Base-by-base conservation (phyloP, 2,329 filamentous ascomycete species). In the Botryotinia convoluta region DNA sequence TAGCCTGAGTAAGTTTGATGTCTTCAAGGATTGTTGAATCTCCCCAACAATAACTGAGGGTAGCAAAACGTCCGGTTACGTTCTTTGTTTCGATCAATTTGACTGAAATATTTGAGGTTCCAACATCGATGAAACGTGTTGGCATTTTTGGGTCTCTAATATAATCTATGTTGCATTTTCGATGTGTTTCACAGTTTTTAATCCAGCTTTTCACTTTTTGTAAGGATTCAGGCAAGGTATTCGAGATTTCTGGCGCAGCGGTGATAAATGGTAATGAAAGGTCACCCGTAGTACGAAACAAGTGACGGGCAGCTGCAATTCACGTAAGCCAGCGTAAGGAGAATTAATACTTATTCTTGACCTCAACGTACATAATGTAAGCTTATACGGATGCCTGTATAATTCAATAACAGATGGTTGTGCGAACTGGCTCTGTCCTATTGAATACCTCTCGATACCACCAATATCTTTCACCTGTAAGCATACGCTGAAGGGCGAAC, bases 61-160 rank as follows among this genome's bases (percentile, higher is more conserved):
- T 16, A 32, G 51, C 14, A 29, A 29, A 57, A 9, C 6, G 1
- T 18, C 14, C n/a, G 1, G 0, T 57, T 4, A 14, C 3, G 16
- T 57, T 29, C n/a, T 32, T 18, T n/a, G 51, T 32, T 57, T 18
- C 51, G 14, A 57, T 32, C 6, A 57, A 57, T 29, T 16, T 29
- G n/a, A 29, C 51, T 29, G 51, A 32, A 18, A 3, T 4, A 57
- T 57, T 29, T 29, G 6, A 57, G 14, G 14, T 57, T 9, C 14
- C 14, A 3, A 57, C 26, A 16, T 57, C 7, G n/a, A 57, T 57
- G 14, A 29, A 14, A 18, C n/a, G n/a, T 14, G 14, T 57, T 29
- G 51, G 51, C 1, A 57, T 14, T 29, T 57, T 57, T 16, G 7
- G 3, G 3, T 14, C n/a, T 14, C 12, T n/a, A 29, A 18, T n/a